Percentiles rank a stretch among this genome's conserved stretches.
These are phyloP conservation scores for Hypoxylon trugodes DNA, from an alignment of 495 filamentous ascomycete species.

Conservation along the genomic window DNA sequence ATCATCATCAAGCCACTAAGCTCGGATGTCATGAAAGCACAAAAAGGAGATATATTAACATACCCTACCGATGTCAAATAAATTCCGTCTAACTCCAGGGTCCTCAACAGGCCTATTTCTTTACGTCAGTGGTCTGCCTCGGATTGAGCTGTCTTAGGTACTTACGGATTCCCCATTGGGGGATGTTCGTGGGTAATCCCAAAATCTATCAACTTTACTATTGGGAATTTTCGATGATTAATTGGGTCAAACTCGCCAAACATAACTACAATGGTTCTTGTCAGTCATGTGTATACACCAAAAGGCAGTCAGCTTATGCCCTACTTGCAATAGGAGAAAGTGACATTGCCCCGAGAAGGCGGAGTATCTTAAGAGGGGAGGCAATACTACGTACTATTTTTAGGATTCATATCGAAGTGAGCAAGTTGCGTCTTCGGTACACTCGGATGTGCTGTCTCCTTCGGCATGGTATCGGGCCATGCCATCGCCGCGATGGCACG, in stretches of 20 bases:
- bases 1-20: no score
- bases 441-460: background rate
- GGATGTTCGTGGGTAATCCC: no score
- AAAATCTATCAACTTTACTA: background rate
- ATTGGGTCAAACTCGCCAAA: background rate
- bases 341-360: no score
- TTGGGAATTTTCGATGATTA: background rate
- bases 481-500: background rate
- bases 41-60: no score
- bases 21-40: no score
- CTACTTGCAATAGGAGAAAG: background rate
- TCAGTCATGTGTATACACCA: no score
- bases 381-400: background rate
- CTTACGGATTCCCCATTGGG: no score
- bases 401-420: background rate
- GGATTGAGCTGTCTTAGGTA: no score
- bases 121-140: no score
- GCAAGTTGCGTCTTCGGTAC: background rate
- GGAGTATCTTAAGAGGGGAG: background rate
- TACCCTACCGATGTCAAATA: background rate
- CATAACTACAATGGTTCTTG: background rate
- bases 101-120: no score
- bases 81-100: background rate
- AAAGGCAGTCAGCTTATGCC: background rate
- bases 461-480: background rate